Evolutionary conservation across 2,329 filamentous ascomycete species (phyloP).

Genomic region (Ascomycota sp.): DNA sequence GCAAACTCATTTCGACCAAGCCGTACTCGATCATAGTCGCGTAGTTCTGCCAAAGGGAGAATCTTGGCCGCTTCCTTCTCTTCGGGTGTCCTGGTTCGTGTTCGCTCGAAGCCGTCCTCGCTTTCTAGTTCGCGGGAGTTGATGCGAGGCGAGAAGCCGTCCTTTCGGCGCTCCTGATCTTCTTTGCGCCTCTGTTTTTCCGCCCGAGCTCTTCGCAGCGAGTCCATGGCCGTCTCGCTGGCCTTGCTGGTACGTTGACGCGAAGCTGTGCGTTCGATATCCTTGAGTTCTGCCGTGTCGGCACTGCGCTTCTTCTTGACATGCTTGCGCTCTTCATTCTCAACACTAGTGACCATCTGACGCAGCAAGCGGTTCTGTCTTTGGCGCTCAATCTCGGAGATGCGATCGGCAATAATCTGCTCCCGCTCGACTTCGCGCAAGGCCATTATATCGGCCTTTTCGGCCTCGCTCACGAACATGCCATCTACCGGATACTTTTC

Average conservation of each 20-base stretch:
- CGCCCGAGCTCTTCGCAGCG: constrained; percentile 34
- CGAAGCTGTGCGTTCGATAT: constrained; percentile 48
- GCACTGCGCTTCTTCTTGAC: constrained; percentile 54
- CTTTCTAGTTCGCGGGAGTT: constrained; percentile 37
- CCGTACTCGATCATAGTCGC: constrained; percentile 65
- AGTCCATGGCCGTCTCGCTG: constrained; percentile 45
- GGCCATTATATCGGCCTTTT: constrained; percentile 58
- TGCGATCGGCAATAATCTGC: constrained; percentile 69
- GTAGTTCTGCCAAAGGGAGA: constrained; percentile 46
- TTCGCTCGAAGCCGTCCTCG: constrained; percentile 54
- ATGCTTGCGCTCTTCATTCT: constrained; percentile 32
- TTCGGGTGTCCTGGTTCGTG: constrained; percentile 25
- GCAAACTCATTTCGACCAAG: constrained; percentile 72
- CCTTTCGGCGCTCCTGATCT: constrained; percentile 38
- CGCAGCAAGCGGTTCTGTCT: constrained; percentile 65
- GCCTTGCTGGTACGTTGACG: constrained; percentile 36
- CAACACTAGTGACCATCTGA: constrained; percentile 46
- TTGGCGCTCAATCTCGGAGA: constrained; percentile 58
- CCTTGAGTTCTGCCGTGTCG: constrained; percentile 55
- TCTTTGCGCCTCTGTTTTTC: constrained; percentile 30
- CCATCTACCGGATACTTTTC: constrained; percentile 72
- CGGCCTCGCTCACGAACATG: constrained; percentile 50
- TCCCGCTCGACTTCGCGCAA: constrained; percentile 85
- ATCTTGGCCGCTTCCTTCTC: constrained; percentile 46
- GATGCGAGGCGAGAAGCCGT: constrained; percentile 18